A percentile compares a stretch with the other conserved stretches of the same genome.
Conservation (phyloP, 129 eudicot species). For the Saposhnikovia divaricata region DNA sequence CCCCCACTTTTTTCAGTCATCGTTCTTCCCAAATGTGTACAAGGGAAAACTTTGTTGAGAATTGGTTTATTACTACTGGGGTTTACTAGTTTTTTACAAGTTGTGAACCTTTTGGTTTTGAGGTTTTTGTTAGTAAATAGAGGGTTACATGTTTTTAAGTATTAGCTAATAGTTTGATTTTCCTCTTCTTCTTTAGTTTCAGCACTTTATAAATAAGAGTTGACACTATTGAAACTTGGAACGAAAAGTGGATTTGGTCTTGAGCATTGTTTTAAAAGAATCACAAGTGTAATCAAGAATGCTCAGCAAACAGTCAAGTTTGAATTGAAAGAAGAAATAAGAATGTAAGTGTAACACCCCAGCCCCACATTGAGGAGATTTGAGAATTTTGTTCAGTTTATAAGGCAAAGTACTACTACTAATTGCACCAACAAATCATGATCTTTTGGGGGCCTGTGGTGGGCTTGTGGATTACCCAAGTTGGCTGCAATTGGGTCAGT, state of each 20-base stretch:
- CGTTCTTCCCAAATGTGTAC: slow-evolving; percentile 1
- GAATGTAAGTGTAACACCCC: too few species aligned
- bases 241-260: neutral
- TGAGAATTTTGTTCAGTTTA: too few species aligned
- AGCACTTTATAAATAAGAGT: neutral
- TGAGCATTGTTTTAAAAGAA: neutral
- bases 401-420: too few species aligned
- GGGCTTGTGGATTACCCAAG: too few species aligned
- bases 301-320: too few species aligned
- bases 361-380: too few species aligned
- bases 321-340: too few species aligned
- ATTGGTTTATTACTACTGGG: neutral
- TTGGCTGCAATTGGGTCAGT: too few species aligned
- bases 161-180: neutral
- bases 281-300: too few species aligned
- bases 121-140: neutral
- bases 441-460: too few species aligned
- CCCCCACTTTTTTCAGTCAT: slow-evolving; percentile 3
- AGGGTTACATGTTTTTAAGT: neutral
- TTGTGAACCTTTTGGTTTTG: neutral
- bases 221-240: neutral
- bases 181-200: neutral
- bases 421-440: too few species aligned
- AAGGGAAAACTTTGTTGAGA: neutral
- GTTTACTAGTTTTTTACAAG: neutral